Conservation (phyloP, 495 filamentous ascomycete genomes). For the Aspergillus panamensis region DNA sequence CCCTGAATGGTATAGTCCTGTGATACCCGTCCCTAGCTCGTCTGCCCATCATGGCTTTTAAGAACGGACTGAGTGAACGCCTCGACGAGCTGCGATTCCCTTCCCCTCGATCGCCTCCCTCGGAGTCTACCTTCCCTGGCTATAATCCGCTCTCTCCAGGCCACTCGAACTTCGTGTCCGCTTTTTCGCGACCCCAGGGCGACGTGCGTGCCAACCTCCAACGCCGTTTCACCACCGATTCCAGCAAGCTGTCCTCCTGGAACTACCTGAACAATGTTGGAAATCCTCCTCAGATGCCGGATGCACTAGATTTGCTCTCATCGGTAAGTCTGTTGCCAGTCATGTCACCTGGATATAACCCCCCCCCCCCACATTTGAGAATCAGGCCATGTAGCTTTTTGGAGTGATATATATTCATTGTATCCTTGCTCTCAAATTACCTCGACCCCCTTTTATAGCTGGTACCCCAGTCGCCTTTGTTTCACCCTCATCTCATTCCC, state of each 20-base stretch:
- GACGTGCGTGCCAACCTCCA: conserved; percentile 72
- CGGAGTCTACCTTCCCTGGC: conserved; percentile 65
- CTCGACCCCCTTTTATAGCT: background rate
- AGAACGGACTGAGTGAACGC: conserved; percentile 60
- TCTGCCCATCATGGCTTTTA: conserved; percentile 58
- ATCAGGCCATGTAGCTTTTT: background rate
- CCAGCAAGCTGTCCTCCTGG: conserved; percentile 79
- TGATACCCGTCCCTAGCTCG: conserved; percentile 22
- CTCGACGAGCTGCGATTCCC: conserved; percentile 77
- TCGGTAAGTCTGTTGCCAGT: conserved; percentile 42
- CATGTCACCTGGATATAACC: background rate
- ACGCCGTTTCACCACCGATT: conserved; percentile 91
- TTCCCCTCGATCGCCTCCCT: conserved; percentile 65
- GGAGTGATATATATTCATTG: background rate
- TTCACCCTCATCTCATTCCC: background rate
- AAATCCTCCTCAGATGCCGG: conserved; percentile 45
- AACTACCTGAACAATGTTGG: conserved; percentile 60
- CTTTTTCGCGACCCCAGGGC: conserved; percentile 50
- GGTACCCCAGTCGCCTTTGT: background rate
- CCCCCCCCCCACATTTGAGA: background rate
- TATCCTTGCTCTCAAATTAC: background rate
- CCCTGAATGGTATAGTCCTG: conserved; percentile 35
- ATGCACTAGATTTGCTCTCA: conserved; percentile 55
- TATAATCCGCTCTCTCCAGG: conserved; percentile 68
- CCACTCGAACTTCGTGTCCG: conserved; percentile 54